phyloP scores from a whole-genome alignment of 1,284 basidiomycete genomes.

The Cryptococcus sp. region DNA sequence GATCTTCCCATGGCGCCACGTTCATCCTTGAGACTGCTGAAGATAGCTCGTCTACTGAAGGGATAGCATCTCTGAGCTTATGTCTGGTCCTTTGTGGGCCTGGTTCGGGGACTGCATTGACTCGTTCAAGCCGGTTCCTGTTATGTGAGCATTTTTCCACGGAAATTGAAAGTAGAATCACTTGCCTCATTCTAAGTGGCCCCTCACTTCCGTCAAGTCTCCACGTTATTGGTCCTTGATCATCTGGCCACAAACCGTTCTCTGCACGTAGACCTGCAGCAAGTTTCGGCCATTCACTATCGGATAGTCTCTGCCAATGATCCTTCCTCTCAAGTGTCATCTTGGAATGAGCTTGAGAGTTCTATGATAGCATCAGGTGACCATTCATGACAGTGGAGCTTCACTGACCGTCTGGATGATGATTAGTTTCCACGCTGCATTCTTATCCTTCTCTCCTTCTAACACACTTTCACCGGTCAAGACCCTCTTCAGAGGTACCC shows the following conservation, averaged over 20 bases:
- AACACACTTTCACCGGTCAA: slow-evolving; percentile 42
- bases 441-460: slow-evolving; percentile 45
- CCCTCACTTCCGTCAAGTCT: slow-evolving; percentile 82
- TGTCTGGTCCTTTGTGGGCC: slow-evolving; percentile 22
- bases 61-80: slow-evolving; percentile 54
- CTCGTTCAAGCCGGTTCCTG: slow-evolving; percentile 35
- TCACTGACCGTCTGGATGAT: slow-evolving; percentile 36
- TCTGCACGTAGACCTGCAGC: slow-evolving; percentile 51
- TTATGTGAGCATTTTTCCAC: background rate
- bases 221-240: slow-evolving; percentile 58
- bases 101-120: slow-evolving; percentile 35
- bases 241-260: slow-evolving; percentile 70
- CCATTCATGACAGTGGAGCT: slow-evolving; percentile 3
- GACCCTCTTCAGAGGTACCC: slow-evolving; percentile 34
- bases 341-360: background rate
- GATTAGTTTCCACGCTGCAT: slow-evolving; percentile 46
- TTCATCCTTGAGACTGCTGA: slow-evolving; percentile 61
- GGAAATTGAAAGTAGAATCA: background rate
- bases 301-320: slow-evolving; percentile 41
- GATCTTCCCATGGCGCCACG: slow-evolving; percentile 71
- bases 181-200: slow-evolving; percentile 70
- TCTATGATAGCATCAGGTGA: background rate
- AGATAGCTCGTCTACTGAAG: slow-evolving; percentile 58
- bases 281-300: slow-evolving; percentile 43
- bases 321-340: slow-evolving; percentile 30